These are phyloP conservation scores for Clavispora santaluciae DNA, from an alignment of 805 yeast genomes.

Conservation along the genomic window DNA sequence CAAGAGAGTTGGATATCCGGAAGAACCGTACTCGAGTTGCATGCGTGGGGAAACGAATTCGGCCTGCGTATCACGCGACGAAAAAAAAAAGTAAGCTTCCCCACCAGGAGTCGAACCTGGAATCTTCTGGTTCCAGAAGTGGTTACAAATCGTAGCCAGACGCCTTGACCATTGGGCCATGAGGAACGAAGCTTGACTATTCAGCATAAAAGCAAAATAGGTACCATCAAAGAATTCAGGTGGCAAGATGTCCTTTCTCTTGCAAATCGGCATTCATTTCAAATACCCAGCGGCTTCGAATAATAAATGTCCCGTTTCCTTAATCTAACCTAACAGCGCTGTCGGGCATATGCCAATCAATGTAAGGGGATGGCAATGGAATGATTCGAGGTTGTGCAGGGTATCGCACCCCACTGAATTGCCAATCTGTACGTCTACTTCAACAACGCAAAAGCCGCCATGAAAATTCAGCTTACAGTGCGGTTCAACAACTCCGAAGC, in stretches of 20 bases:
- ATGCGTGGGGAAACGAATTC: neutral
- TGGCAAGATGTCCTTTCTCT: too few relatives aligned
- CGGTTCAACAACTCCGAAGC: slow-evolving; percentile 28
- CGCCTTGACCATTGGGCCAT: slow-evolving; percentile 77
- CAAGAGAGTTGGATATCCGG: neutral
- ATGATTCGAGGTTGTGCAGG: neutral
- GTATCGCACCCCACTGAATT: neutral
- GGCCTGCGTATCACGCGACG: neutral
- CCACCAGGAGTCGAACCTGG: slow-evolving; percentile 55
- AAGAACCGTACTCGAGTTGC: neutral
- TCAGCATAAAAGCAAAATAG: neutral
- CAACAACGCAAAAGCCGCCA: too few relatives aligned
- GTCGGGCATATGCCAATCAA: too few relatives aligned
- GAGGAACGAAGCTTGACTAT: slow-evolving; percentile 56
- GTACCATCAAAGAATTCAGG: too few relatives aligned
- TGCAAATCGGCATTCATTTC: too few relatives aligned
- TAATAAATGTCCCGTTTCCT: too few relatives aligned
- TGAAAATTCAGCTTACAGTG: slow-evolving; percentile 23
- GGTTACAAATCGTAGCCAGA: slow-evolving; percentile 60
- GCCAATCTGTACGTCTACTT: too few relatives aligned
- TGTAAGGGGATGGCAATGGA: too few relatives aligned
- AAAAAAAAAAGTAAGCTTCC: slow-evolving; percentile 38
- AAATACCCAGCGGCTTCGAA: too few relatives aligned
- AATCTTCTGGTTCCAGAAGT: slow-evolving; percentile 49
- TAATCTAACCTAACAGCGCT: too few relatives aligned